Evolutionary conservation across 352 stramenopile genomes (phyloP).

Genomic region (Pythium vanterpoolii): DNA sequence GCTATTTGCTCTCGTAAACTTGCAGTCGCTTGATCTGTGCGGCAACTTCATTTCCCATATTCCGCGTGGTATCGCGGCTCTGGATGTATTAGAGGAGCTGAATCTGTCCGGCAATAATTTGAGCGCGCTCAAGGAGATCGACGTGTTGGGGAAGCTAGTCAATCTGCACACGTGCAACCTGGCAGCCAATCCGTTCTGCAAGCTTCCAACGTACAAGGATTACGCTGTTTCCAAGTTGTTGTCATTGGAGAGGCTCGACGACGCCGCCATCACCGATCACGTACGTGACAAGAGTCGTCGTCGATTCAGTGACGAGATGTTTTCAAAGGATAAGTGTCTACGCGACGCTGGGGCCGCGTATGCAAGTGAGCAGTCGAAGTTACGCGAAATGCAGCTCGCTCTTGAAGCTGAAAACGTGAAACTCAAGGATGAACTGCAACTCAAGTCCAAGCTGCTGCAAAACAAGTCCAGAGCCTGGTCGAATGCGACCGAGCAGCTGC

Average conservation of each 20-base stretch:
- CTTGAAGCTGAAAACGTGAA: constrained; percentile 73
- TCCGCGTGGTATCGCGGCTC: constrained; percentile 39
- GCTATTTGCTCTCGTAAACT: constrained; percentile 40
- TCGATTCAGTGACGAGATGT: constrained; percentile 56
- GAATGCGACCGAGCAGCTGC: constrained; percentile 64
- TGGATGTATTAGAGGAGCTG: constrained; percentile 55
- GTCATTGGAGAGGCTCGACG: constrained; percentile 61
- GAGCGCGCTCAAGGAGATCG: constrained; percentile 65
- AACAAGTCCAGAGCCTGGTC: constrained; percentile 86
- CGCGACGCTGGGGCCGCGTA: constrained; percentile 40
- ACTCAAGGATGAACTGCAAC: constrained; percentile 68
- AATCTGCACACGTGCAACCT: constrained; percentile 68
- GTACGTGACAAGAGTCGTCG: constrained; percentile 58
- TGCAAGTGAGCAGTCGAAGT: constrained; percentile 51
- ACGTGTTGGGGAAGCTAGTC: constrained; percentile 44
- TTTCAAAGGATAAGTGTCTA: constrained; percentile 50
- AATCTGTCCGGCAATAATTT: constrained; percentile 76
- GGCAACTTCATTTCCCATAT: constrained; percentile 84
- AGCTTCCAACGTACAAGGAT: constrained; percentile 70
- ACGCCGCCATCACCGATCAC: constrained; percentile 35
- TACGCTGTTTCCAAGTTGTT: constrained; percentile 67
- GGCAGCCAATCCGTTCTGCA: constrained; percentile 69
- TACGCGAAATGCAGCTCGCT: constrained; percentile 48
- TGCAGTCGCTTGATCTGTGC: constrained; percentile 60
- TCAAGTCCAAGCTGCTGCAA: constrained; percentile 79